phyloP scores from a whole-genome alignment of 2,329 filamentous ascomycete species.

The Colletotrichum orbiculare region DNA sequence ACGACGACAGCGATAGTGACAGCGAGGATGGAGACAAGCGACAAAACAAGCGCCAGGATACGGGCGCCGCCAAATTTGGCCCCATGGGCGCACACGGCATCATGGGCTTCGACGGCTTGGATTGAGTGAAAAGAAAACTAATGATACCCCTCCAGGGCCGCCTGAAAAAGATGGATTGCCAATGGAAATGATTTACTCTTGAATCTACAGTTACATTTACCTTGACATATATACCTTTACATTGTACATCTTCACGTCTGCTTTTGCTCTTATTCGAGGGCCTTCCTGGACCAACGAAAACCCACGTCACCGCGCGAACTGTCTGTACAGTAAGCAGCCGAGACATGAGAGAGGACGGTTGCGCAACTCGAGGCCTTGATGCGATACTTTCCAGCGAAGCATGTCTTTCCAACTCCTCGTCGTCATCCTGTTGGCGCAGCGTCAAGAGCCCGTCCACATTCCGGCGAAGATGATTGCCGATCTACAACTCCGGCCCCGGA shows the following conservation, averaged over 20 bases:
- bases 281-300: too few species aligned
- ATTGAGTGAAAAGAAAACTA: slow-evolving; percentile 43
- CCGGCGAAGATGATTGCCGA: slow-evolving; percentile 8
- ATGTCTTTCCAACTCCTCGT: too few species aligned
- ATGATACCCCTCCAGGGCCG: slow-evolving; percentile 35
- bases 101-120: slow-evolving; percentile 61
- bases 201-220: too few species aligned
- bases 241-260: neutral
- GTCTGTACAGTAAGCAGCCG: too few species aligned
- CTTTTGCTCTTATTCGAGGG: too few species aligned
- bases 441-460: neutral
- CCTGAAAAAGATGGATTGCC: slow-evolving; percentile 19
- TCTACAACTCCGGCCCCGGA: slow-evolving; percentile 13
- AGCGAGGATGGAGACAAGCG: slow-evolving; percentile 59
- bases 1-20: slow-evolving; percentile 58
- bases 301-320: too few species aligned
- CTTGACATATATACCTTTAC: neutral
- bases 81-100: slow-evolving; percentile 63
- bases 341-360: too few species aligned
- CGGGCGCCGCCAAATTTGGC: slow-evolving; percentile 56
- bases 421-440: too few species aligned
- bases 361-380: too few species aligned
- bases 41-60: slow-evolving; percentile 56
- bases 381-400: too few species aligned
- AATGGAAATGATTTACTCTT: slow-evolving; percentile 15